These are phyloP conservation scores for Podosphaera aphanis DNA, from an alignment of 2,329 filamentous ascomycete genomes.

Conservation along the genomic window DNA sequence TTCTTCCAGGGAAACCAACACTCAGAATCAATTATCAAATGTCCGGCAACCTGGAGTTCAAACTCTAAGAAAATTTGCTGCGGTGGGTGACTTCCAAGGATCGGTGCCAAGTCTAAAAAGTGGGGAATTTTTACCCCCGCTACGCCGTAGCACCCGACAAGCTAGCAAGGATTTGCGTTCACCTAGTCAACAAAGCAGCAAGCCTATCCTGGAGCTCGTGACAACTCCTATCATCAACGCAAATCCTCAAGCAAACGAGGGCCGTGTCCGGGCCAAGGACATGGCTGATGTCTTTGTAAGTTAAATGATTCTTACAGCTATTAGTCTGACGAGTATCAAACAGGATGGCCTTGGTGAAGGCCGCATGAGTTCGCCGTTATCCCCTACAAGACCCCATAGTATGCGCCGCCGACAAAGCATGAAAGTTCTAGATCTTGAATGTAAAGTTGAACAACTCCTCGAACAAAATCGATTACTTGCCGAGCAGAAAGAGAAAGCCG, in stretches of 20 bases:
- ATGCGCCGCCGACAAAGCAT: constrained; percentile 95
- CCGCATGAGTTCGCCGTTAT: constrained; percentile 64
- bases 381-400: constrained; percentile 81
- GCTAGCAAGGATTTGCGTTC: constrained; percentile 57
- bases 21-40: background rate
- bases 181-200: constrained; percentile 30
- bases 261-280: constrained; percentile 59
- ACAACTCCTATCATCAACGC: constrained; percentile 23
- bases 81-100: constrained; percentile 5
- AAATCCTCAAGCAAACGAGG: constrained; percentile 66
- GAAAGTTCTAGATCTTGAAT: constrained; percentile 83
- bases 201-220: constrained; percentile 18
- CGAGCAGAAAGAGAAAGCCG: constrained; percentile 46
- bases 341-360: constrained; percentile 89
- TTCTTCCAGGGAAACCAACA: background rate
- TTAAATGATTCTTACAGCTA: constrained; percentile 14
- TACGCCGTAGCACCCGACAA: constrained; percentile 43
- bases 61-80: constrained; percentile 12
- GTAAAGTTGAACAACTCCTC: constrained; percentile 58
- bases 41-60: constrained; percentile 9
- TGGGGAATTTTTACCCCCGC: constrained; percentile 26
- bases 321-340: constrained; percentile 1
- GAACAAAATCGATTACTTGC: constrained; percentile 64
- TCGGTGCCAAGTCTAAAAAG: background rate
- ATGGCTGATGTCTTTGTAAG: constrained; percentile 92